These are phyloP conservation scores for Neofusicoccum sp. DNA, from an alignment of 2,329 filamentous ascomycete genomes.

Conservation along the genomic window DNA sequence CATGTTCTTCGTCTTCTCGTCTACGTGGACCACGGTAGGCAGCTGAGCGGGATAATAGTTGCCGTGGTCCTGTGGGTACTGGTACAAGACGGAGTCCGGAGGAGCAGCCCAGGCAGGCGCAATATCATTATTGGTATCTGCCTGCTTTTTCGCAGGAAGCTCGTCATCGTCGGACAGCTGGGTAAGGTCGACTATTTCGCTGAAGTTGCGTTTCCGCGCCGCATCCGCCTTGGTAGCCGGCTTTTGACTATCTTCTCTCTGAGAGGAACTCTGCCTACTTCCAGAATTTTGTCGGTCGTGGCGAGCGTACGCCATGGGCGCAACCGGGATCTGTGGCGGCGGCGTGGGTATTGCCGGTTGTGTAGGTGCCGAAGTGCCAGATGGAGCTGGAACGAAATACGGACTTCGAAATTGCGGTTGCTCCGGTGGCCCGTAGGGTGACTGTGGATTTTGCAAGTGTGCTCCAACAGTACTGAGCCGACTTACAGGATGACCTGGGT, in stretches of 20 bases:
- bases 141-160: conserved; percentile 34
- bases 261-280: conserved; percentile 18
- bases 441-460: not conserved
- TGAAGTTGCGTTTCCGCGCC: conserved; percentile 55
- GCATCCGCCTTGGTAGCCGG: conserved; percentile 53
- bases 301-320: conserved; percentile 32
- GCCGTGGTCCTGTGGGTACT: not conserved
- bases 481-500: not conserved
- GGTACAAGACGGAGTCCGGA: not conserved
- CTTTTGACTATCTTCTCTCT: conserved; percentile 14
- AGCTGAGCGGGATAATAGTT: not conserved
- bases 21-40: conserved; percentile 17
- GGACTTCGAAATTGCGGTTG: conserved; percentile 7
- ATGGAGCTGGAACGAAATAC: conserved; percentile 2
- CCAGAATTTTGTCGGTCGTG: conserved; percentile 28
- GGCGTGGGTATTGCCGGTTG: conserved; percentile 20
- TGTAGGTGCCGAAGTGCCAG: not conserved
- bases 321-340: conserved; percentile 27
- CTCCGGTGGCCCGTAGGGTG: not conserved
- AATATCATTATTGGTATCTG: not conserved
- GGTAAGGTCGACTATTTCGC: conserved; percentile 55
- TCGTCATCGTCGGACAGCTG: conserved; percentile 47
- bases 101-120: conserved; percentile 7
- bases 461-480: not conserved
- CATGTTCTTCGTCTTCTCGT: conserved; percentile 20